Percentiles rank a stretch among this genome's conserved stretches.
phyloP scores from a whole-genome alignment of 1,284 basidiomycete species.

The Wallemia mellicola region DNA sequence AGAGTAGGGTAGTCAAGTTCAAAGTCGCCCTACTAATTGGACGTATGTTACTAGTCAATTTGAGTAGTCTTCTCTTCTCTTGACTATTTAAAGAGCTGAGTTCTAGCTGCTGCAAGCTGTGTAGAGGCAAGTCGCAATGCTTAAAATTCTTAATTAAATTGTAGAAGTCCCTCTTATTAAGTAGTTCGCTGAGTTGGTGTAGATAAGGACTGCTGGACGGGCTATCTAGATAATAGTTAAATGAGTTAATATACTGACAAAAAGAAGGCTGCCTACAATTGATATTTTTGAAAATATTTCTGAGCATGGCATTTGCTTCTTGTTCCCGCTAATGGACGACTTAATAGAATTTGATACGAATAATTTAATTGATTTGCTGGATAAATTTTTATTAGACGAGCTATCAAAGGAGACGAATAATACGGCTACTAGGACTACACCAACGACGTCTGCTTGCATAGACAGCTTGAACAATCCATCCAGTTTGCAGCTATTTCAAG shows the following conservation, averaged over 20 bases:
- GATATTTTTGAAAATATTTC: too few relatives aligned
- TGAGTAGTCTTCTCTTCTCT: not conserved
- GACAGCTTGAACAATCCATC: slow-evolving; percentile 44
- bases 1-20: too few relatives aligned
- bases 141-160: not conserved
- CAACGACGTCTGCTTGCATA: too few relatives aligned
- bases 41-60: not conserved
- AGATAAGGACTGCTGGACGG: not conserved
- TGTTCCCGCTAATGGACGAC: not conserved
- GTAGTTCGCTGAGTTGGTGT: not conserved
- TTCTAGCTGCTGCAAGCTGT: not conserved
- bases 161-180: not conserved
- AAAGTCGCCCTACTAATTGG: too few relatives aligned
- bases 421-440: too few relatives aligned
- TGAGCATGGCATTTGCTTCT: too few relatives aligned
- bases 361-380: not conserved
- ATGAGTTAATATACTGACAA: too few relatives aligned
- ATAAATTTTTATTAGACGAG: not conserved
- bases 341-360: not conserved
- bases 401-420: too few relatives aligned
- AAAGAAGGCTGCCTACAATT: too few relatives aligned
- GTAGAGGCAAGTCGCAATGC: not conserved
- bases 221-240: too few relatives aligned
- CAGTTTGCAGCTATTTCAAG: slow-evolving; percentile 72
- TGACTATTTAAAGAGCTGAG: not conserved